A percentile compares a stretch with the other conserved stretches of the same genome.
Conservation (phyloP, 2,329 filamentous ascomycete genomes). For the Furcasterigmium sp. region DNA sequence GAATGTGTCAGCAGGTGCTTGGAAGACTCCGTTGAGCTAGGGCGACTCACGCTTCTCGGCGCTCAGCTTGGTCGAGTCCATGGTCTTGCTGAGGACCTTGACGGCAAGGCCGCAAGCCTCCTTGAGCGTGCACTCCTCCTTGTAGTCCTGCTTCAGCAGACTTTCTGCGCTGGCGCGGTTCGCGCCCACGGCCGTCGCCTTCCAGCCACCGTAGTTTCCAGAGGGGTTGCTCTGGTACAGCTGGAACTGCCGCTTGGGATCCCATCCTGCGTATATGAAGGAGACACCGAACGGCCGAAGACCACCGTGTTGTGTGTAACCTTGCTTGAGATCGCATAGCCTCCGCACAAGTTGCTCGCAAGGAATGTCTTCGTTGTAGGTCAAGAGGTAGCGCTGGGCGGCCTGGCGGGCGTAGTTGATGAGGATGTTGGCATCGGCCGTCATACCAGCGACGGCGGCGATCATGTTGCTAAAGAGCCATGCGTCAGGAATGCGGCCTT, state of each 20-base stretch:
- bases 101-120: conserved; percentile 97
- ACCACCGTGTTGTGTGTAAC: conserved; percentile 98
- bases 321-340: conserved; percentile 97
- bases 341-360: conserved; percentile 97
- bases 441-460: conserved; percentile 98
- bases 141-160: conserved; percentile 98
- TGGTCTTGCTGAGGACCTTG: conserved; percentile 99
- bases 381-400: conserved; percentile 94
- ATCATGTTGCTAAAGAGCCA: conserved; percentile 86
- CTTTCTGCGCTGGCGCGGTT: conserved; percentile 98
- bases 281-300: conserved; percentile 96
- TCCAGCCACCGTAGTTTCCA: conserved; percentile 99
- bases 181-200: conserved; percentile 93
- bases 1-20: conserved; percentile 21
- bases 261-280: conserved; percentile 99
- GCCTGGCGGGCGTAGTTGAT: conserved; percentile 99
- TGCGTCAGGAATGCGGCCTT: conserved; percentile 5
- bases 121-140: conserved; percentile 93
- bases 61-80: conserved; percentile 98
- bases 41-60: conserved; percentile 93
- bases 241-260: conserved; percentile 94
- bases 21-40: no score
- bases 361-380: conserved; percentile 99
- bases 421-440: conserved; percentile 98
- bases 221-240: conserved; percentile 98